Base-by-base conservation (phyloP, 1,139 yeast species). In the Pichia sp. region DNA sequence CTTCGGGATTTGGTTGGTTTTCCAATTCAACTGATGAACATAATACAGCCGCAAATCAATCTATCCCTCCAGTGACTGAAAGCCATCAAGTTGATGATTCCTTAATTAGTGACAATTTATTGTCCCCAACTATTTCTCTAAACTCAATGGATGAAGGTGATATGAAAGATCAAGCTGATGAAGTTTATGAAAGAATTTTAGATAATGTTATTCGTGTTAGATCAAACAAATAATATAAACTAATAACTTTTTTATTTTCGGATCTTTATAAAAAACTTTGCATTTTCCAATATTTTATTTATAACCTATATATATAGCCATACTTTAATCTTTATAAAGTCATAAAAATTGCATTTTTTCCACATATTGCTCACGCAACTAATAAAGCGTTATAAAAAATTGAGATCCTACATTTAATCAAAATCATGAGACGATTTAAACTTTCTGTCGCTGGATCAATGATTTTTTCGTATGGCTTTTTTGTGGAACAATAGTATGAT, bases 121-220 rank as follows among this genome's bases (percentile, higher is more conserved):
- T 44, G 8, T 39, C 38, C 11, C 38, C 53, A 39, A 30, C 59
- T 4, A 37, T 42, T 5, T 50, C 55, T 35, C 48, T 56, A 2
- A 41, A 48, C 13, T 54, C 59, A 2, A 36, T 48, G 13, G 49
- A 48, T 28, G 47, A 51, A 11, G 44, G 46, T 41, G 45, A 47
- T 27, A 37, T 28, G 28, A 46, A 40, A n/a, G 72, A 70, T 26
- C 59, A 56, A 18, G 65, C 63, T 14, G 84, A 80, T 55, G 83
- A 80, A 53, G 82, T 78, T 8, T 82, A 82, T 55, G 89, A 82
- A 48, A 79, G 78, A 54, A 62, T 82, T 37, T 64, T 82, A 52
- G 79, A 81, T 50, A 80, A 80, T 52, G 77, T 83, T 6, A 77
- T 79, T 36, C 64, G 78, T 44, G 85, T 77, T 15, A 66, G 87